Conservation (phyloP, 1,139 yeast species). For the Yamadazyma buinensis region DNA sequence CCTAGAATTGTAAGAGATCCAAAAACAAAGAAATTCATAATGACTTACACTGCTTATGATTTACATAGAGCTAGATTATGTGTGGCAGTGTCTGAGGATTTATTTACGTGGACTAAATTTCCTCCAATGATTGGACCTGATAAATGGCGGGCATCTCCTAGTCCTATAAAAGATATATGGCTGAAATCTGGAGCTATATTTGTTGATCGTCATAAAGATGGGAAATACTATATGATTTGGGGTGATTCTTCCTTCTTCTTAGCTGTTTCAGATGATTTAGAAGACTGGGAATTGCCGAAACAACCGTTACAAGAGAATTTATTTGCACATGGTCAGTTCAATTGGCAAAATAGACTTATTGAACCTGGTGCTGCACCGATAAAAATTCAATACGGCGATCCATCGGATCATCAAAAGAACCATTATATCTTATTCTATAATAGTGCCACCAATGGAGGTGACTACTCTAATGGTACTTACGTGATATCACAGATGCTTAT, state of each 20-base stretch:
- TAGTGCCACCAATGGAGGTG: conserved; percentile 38
- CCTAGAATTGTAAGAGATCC: conserved; percentile 44
- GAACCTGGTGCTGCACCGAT: conserved; percentile 47
- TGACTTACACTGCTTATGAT: conserved; percentile 45
- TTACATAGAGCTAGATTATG: conserved; percentile 34
- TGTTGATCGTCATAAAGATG: conserved; percentile 30
- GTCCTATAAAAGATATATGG: conserved; percentile 32
- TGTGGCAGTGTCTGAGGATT: conserved; percentile 38
- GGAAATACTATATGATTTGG: conserved; percentile 44
- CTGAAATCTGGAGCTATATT: conserved; percentile 45
- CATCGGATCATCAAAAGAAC: conserved; percentile 21
- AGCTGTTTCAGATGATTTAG: conserved; percentile 33
- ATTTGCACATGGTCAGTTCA: conserved; percentile 28
- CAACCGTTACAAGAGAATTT: conserved; percentile 18
- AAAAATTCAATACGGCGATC: conserved; percentile 26
- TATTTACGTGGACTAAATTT: conserved; percentile 38
- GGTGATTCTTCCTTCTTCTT: conserved; percentile 41
- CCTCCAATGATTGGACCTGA: conserved; percentile 36
- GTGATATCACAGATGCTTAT: conserved; percentile 40
- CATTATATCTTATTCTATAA: conserved; percentile 41
- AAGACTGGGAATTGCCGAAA: conserved; percentile 30
- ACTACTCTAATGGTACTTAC: conserved; percentile 29
- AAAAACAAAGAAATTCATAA: conserved; percentile 28
- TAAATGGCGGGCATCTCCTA: conserved; percentile 22
- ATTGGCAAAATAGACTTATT: conserved; percentile 36